phyloP scores from a whole-genome alignment of 805 yeast genomes.

The Starmerella khaoyaiensis region DNA sequence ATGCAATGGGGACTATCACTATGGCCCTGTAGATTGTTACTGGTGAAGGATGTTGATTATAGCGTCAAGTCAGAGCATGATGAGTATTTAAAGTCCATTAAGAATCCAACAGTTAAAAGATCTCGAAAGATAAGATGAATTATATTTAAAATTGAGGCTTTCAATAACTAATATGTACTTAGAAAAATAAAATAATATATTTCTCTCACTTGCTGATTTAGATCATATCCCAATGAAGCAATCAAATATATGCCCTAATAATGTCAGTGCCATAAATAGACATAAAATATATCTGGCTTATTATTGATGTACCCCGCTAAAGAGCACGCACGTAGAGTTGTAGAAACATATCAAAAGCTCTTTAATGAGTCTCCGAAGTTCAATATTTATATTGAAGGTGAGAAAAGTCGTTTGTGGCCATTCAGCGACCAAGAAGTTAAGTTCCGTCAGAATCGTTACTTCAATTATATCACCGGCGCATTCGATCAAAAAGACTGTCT shows the following conservation, averaged over 20 bases:
- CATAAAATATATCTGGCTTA: too few relatives aligned
- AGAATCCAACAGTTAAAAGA: too few relatives aligned
- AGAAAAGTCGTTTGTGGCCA: constrained; percentile 39
- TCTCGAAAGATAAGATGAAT: neutral
- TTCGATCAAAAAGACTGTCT: constrained; percentile 59
- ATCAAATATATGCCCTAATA: too few relatives aligned
- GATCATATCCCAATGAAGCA: too few relatives aligned
- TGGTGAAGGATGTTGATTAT: constrained; percentile 30
- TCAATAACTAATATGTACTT: too few relatives aligned
- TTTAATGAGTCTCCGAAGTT: constrained; percentile 24
- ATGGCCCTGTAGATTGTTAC: constrained; percentile 36
- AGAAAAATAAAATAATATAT: too few relatives aligned
- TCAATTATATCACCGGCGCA: constrained; percentile 74
- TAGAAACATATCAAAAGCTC: constrained; percentile 28
- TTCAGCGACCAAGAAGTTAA: constrained; percentile 70
- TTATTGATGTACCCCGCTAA: constrained; percentile 80
- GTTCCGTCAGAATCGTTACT: constrained; percentile 82
- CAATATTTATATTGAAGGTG: constrained; percentile 30
- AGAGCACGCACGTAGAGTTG: constrained; percentile 41
- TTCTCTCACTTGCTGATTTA: too few relatives aligned
- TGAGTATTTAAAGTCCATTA: too few relatives aligned
- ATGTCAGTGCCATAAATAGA: too few relatives aligned
- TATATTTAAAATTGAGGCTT: too few relatives aligned
- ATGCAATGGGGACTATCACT: constrained; percentile 50
- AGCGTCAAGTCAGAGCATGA: constrained; percentile 27